phyloP scores from a whole-genome alignment of 2,329 filamentous ascomycete species.

The Claviceps sorghi region DNA sequence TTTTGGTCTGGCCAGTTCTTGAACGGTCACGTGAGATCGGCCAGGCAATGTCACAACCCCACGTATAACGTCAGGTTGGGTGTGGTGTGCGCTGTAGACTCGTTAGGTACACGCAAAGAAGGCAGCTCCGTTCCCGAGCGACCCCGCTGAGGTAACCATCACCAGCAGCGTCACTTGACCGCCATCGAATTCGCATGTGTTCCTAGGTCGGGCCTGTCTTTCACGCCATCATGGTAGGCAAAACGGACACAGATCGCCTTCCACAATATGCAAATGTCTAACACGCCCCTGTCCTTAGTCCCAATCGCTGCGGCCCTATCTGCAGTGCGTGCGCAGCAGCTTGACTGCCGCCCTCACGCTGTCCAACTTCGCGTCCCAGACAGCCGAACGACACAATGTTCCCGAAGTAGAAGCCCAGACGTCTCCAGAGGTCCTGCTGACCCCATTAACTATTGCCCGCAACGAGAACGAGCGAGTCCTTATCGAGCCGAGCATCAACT shows the following conservation, averaged over 20 bases:
- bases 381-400: conserved; percentile 92
- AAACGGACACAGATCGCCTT: not conserved
- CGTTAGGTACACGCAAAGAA: too few relatives aligned
- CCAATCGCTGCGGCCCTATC: conserved; percentile 91
- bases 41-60: conserved; percentile 12
- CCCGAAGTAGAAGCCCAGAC: conserved; percentile 89
- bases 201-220: not conserved
- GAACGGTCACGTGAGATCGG: conserved; percentile 1
- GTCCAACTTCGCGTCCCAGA: conserved; percentile 95
- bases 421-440: conserved; percentile 86
- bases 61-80: conserved; percentile 22
- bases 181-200: not conserved
- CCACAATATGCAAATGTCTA: not conserved
- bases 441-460: conserved; percentile 75
- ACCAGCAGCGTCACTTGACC: conserved; percentile 7
- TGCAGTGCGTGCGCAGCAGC: conserved; percentile 88
- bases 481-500: conserved; percentile 95
- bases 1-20: not conserved
- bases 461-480: conserved; percentile 96
- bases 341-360: conserved; percentile 78
- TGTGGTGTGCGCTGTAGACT: too few relatives aligned
- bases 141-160: conserved; percentile 12
- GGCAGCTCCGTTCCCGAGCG: conserved; percentile 1
- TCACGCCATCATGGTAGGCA: not conserved
- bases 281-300: conserved; percentile 40